Evolutionary conservation across 1,139 yeast genomes (phyloP).

Genomic region (Debaryomyces nepalensis): DNA sequence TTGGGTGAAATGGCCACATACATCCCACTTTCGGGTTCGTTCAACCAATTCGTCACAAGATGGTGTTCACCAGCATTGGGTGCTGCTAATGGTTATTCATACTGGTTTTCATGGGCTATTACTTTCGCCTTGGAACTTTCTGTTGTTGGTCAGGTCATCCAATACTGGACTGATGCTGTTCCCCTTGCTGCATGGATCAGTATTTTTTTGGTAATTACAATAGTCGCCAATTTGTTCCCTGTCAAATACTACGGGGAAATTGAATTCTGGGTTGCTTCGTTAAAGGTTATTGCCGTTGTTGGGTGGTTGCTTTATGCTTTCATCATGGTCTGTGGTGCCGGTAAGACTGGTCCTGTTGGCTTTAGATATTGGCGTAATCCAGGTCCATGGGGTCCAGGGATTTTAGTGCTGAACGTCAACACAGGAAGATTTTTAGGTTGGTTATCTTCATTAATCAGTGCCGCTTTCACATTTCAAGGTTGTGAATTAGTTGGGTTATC

Average conservation of each 20-base stretch:
- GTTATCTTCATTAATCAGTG: constrained; percentile 63
- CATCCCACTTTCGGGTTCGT: constrained; percentile 70
- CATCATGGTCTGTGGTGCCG: constrained; percentile 76
- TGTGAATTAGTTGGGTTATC: constrained; percentile 84
- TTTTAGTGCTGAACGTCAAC: constrained; percentile 45
- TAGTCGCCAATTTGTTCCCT: constrained; percentile 43
- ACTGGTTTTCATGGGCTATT: constrained; percentile 88
- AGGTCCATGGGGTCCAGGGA: constrained; percentile 81
- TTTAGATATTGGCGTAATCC: constrained; percentile 93
- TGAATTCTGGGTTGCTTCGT: constrained; percentile 57
- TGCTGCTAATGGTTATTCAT: constrained; percentile 81
- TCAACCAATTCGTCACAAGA: constrained; percentile 57
- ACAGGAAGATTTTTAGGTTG: constrained; percentile 69
- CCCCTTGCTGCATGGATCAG: constrained; percentile 80
- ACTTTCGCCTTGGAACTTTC: constrained; percentile 84
- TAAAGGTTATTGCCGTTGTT: constrained; percentile 70
- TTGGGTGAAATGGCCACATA: constrained; percentile 79
- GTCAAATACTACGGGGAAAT: constrained; percentile 52
- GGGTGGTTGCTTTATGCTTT: constrained; percentile 74
- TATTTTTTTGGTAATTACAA: constrained; percentile 56
- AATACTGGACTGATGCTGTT: constrained; percentile 74
- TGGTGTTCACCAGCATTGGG: constrained; percentile 75
- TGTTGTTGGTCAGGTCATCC: constrained; percentile 75
- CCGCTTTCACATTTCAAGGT: constrained; percentile 84
- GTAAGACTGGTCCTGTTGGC: constrained; percentile 71